Evolutionary conservation across 2,329 filamentous ascomycete species (phyloP), one percentile per base, ranked within the genome.

Genomic region (Cladosporium sp.): DNA sequence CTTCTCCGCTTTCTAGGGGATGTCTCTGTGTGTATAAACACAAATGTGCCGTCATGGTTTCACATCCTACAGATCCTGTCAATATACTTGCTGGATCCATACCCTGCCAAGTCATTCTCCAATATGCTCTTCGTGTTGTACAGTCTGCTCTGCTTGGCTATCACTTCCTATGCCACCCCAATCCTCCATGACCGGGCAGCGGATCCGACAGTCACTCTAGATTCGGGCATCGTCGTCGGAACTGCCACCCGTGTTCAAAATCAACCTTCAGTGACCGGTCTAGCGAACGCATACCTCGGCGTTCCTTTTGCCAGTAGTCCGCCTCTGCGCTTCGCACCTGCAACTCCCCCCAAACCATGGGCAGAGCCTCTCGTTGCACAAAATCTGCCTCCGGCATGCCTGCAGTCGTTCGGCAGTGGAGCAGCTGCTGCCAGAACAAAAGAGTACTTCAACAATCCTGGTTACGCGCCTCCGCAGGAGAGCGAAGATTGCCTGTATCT

Each of bases 221-320:
- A 44, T 44, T n/a, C 18, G 40, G 40, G 40, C 18, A 6, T 44
- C 6, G 40, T 44, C 18, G 40, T 44, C 12, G 40, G 40, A 2
- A 44, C 40, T 5, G 40, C 40, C 6, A 44, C 18, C 18, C 40
- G 40, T 44, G 40, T 44, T 8, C 18, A 2, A 44, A 44, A 44
- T 18, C 40, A 44, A 21, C 40, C 40, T n/a, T 8, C 40, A 14
- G 40, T 21, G 18, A 44, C 40, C 40, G 40, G 40, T 21, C 10
- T 44, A 44, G 40, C 40, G 0, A 44, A 44, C 40, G 40, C 40
- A 16, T 62, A 49, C 62, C 66, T 78, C 0, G 76, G 76, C 1
- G 69, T 78, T 3, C 76, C 75, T 1, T 78, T 77, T 49, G 76
- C 76, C 3, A 66, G 71, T 37, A 72, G 69, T 53, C 75, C 73